A percentile compares a stretch with the other conserved stretches of the same genome.
Evolutionary conservation across 768 basidiomycete species (phyloP).

Genomic region (Lactarius trivialis): DNA sequence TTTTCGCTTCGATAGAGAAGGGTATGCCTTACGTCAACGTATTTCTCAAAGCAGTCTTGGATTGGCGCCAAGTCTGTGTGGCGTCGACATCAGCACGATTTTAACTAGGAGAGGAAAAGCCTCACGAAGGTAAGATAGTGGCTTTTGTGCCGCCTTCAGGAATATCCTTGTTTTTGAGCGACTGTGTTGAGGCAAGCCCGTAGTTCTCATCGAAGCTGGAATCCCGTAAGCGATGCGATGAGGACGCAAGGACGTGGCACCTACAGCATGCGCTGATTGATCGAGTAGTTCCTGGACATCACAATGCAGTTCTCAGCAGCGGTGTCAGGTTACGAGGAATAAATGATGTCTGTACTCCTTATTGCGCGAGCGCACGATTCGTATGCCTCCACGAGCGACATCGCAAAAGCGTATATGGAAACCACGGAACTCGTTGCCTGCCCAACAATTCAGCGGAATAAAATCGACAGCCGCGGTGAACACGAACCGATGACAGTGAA

Average conservation of each 20-base stretch:
- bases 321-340: background rate
- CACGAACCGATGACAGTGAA: conserved; percentile 72
- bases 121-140: conserved; percentile 86
- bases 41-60: conserved; percentile 93
- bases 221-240: background rate
- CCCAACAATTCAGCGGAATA: background rate
- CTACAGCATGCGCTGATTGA: conserved; percentile 72
- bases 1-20: background rate
- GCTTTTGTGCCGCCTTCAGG: no score
- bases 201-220: conserved; percentile 90
- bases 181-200: no score
- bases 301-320: background rate
- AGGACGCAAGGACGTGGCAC: conserved; percentile 21
- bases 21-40: conserved; percentile 71
- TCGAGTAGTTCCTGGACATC: conserved; percentile 49
- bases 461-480: background rate
- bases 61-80: conserved; percentile 63
- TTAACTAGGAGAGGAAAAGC: no score
- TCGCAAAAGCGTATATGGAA: no score
- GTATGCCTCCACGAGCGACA: no score
- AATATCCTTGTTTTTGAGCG: no score
- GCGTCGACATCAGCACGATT: conserved; percentile 1
- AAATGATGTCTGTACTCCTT: conserved; percentile 54
- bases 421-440: conserved; percentile 82
- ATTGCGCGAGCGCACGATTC: no score